These are phyloP conservation scores for Waitea zeae DNA, from an alignment of 1,284 basidiomycete genomes.

Conservation along the genomic window DNA sequence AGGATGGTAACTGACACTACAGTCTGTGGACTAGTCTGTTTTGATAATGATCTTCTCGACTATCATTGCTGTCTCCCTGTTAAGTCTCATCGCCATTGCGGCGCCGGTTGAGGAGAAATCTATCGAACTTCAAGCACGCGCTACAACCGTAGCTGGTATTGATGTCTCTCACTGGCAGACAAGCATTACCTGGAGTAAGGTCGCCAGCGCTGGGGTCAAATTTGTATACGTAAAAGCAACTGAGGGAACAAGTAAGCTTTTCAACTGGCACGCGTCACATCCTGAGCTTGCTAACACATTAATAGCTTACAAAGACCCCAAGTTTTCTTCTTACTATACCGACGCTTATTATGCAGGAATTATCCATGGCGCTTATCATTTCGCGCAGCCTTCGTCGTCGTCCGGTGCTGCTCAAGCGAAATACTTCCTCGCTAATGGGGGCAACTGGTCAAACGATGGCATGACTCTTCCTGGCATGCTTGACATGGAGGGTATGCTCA, in stretches of 20 bases:
- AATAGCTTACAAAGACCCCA: constrained; percentile 18
- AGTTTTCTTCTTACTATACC: constrained; percentile 31
- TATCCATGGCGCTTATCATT: constrained; percentile 44
- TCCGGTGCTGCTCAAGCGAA: constrained; percentile 39
- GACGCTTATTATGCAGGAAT: constrained; percentile 37
- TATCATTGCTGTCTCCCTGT: too few species aligned
- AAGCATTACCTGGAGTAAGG: constrained; percentile 32
- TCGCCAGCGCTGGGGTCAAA: constrained; percentile 33
- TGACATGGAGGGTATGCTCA: constrained; percentile 36
- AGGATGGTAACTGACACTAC: too few species aligned
- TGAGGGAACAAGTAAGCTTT: constrained; percentile 38
- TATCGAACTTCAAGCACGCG: too few species aligned
- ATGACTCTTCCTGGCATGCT: constrained; percentile 49
- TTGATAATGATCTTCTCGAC: too few species aligned
- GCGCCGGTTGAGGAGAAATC: too few species aligned
- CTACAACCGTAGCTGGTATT: too few species aligned
- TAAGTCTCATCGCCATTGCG: too few species aligned
- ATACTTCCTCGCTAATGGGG: constrained; percentile 44
- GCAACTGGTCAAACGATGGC: constrained; percentile 42
- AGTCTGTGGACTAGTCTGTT: too few species aligned
- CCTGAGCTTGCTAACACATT: too few species aligned
- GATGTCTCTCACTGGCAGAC: constrained; percentile 39
- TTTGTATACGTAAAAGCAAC: constrained; percentile 61
- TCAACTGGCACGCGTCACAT: too few species aligned
- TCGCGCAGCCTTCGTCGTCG: constrained; percentile 32